These are phyloP conservation scores for Pleurotus giganteus DNA, from an alignment of 768 basidiomycete species.

Conservation along the genomic window DNA sequence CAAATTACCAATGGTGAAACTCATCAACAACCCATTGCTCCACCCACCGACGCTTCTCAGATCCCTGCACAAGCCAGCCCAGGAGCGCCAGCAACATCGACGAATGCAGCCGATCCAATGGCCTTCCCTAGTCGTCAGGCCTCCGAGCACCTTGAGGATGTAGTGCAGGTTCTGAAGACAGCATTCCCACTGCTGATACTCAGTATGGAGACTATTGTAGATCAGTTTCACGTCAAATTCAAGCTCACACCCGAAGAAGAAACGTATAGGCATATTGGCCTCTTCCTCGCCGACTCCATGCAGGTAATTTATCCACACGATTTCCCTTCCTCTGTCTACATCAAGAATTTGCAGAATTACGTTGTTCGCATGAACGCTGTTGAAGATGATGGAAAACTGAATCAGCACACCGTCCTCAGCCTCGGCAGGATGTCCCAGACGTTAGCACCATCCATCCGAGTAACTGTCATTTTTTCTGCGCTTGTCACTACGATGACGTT, in stretches of 20 bases:
- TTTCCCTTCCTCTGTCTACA: not conserved
- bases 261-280: constrained; percentile 85
- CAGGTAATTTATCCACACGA: constrained; percentile 47
- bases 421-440: constrained; percentile 60
- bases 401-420: constrained; percentile 51
- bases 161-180: constrained; percentile 91
- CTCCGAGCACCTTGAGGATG: constrained; percentile 91
- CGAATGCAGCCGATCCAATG: constrained; percentile 23
- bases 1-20: constrained; percentile 14
- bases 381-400: constrained; percentile 69
- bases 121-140: constrained; percentile 53
- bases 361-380: constrained; percentile 59
- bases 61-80: not conserved
- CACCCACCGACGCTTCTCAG: constrained; percentile 7
- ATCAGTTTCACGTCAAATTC: constrained; percentile 88
- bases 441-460: constrained; percentile 56
- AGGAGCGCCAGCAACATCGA: constrained; percentile 8
- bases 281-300: constrained; percentile 85
- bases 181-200: constrained; percentile 93
- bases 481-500: not conserved
- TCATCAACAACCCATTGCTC: constrained; percentile 12
- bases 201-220: constrained; percentile 95
- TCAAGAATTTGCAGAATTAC: constrained; percentile 50
- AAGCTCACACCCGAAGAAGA: constrained; percentile 91
- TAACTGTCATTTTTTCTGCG: constrained; percentile 27